Evolutionary conservation across 2,329 filamentous ascomycete genomes (phyloP).

Genomic region (Orbilia blumenaviensis): DNA sequence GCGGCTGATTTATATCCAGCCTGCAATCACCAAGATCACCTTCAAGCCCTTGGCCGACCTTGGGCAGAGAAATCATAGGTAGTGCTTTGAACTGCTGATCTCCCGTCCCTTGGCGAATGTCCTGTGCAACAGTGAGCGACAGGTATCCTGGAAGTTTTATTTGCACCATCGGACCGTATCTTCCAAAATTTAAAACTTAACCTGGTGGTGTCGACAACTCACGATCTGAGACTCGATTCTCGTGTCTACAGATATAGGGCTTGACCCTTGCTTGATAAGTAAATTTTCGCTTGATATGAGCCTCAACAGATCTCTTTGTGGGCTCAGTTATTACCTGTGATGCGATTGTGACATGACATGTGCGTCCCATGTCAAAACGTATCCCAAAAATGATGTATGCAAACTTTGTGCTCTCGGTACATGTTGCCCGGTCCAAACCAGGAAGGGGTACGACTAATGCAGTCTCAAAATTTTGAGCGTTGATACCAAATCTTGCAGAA

Average conservation of each 20-base stretch:
- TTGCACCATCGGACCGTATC: not conserved
- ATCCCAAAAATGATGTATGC: not conserved
- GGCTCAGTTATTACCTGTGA: not conserved
- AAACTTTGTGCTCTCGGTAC: slow-evolving; percentile 27
- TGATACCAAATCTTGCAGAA: slow-evolving; percentile 23
- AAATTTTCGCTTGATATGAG: not conserved
- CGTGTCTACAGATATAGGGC: not conserved
- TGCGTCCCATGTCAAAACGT: not conserved
- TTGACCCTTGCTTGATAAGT: not conserved
- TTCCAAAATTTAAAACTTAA: not conserved
- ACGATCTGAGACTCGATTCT: not conserved
- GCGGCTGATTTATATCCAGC: not conserved
- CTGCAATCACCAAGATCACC: not conserved
- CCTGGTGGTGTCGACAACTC: not conserved
- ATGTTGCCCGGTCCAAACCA: not conserved
- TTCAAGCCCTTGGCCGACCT: slow-evolving; percentile 37
- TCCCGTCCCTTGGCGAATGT: slow-evolving; percentile 19
- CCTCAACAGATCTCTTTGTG: not conserved
- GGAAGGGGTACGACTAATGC: not conserved
- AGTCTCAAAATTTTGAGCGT: not conserved
- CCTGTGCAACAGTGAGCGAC: not conserved
- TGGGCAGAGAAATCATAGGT: not conserved
- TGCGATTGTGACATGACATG: slow-evolving; percentile 35
- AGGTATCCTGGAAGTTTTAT: not conserved
- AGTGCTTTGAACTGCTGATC: slow-evolving; percentile 6